phyloP scores from a whole-genome alignment of 257 asterid species.

The Penstemon davidsonii region DNA sequence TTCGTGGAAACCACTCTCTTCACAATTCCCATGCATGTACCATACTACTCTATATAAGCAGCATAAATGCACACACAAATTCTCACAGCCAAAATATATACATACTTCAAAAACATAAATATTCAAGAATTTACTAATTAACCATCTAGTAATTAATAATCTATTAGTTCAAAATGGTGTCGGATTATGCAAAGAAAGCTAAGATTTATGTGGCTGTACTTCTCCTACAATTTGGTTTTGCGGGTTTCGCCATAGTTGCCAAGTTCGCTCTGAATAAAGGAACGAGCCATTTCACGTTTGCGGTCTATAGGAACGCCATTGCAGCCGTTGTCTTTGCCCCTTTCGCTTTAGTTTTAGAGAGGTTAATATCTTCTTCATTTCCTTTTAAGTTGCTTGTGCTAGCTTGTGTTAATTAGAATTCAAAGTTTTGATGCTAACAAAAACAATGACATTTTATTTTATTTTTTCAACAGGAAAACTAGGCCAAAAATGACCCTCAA shows the following conservation, averaged over 20 bases:
- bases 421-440: background rate
- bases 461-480: constrained; percentile 46
- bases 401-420: background rate
- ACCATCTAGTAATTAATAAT: too few species aligned
- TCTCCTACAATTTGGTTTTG: constrained; percentile 18
- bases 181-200: constrained; percentile 1
- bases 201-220: constrained; percentile 17
- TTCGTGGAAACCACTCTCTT: too few species aligned
- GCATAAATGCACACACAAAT: too few species aligned
- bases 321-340: constrained; percentile 18
- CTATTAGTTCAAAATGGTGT: background rate
- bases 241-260: constrained; percentile 21
- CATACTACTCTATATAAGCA: too few species aligned
- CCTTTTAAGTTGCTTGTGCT: background rate
- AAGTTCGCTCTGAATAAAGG: constrained; percentile 15
- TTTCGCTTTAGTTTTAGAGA: constrained; percentile 13
- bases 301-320: constrained; percentile 15
- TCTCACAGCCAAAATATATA: too few species aligned
- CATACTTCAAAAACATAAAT: too few species aligned
- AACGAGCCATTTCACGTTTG: constrained; percentile 7
- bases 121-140: too few species aligned
- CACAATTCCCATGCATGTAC: too few species aligned
- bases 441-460: background rate
- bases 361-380: background rate
- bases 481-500: constrained; percentile 61